Percentiles rank a stretch among this genome's conserved stretches.
These are phyloP conservation scores for Vitis labrusca DNA, from an alignment of 164 flowering plant species.

Conservation along the genomic window DNA sequence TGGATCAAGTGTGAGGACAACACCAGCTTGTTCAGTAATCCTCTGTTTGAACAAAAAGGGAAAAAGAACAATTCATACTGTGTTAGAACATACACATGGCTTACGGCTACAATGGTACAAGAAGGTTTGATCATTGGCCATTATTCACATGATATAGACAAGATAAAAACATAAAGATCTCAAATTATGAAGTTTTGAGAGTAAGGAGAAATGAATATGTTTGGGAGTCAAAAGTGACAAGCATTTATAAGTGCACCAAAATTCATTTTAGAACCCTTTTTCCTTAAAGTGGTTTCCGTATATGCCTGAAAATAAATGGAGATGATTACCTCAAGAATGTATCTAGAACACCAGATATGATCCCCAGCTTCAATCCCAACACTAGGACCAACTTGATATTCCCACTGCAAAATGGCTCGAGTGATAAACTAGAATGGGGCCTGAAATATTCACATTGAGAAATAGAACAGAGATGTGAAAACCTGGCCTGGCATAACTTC, in stretches of 20 bases:
- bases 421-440: background rate
- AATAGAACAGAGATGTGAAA: constrained; percentile 14
- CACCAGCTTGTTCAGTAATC: constrained; percentile 98
- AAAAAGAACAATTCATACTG: background rate
- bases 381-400: constrained; percentile 98
- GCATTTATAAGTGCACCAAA: too few relatives aligned
- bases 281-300: too few relatives aligned
- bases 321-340: constrained; percentile 83
- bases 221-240: too few relatives aligned
- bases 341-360: constrained; percentile 89
- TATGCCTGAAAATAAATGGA: background rate
- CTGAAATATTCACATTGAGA: background rate
- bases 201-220: too few relatives aligned
- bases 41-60: constrained; percentile 49
- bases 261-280: too few relatives aligned
- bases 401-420: constrained; percentile 64
- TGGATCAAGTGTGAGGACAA: constrained; percentile 93
- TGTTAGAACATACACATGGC: background rate
- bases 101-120: background rate
- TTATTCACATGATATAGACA: too few relatives aligned
- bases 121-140: background rate
- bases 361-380: constrained; percentile 98
- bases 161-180: background rate
- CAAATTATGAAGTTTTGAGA: too few relatives aligned
- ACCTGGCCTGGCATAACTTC: constrained; percentile 99